Percentiles rank a stretch among this genome's conserved stretches.
Conservation (phyloP, 2,329 filamentous ascomycete species). For the Cladosporium sp. region DNA sequence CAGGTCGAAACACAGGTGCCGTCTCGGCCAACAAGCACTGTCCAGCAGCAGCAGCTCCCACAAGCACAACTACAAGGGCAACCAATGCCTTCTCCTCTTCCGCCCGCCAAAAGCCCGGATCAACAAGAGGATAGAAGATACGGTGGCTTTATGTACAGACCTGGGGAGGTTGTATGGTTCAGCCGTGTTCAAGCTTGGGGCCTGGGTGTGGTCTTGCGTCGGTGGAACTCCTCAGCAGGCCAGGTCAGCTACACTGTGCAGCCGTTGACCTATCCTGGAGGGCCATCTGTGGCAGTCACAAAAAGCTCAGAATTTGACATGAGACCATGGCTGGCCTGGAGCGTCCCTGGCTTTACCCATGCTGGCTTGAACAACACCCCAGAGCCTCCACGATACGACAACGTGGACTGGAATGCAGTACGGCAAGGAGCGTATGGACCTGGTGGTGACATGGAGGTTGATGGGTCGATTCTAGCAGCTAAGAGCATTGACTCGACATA, state of each 20-base stretch:
- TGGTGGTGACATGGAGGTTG: constrained; percentile 49
- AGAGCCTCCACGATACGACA: constrained; percentile 41
- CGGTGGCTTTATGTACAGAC: constrained; percentile 47
- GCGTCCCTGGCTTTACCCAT: constrained; percentile 49
- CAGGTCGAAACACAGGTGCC: constrained; percentile 3
- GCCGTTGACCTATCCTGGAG: constrained; percentile 38
- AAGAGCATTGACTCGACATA: constrained; percentile 54
- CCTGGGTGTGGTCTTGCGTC: constrained; percentile 47
- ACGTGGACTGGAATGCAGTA: constrained; percentile 48
- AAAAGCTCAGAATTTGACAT: constrained; percentile 43
- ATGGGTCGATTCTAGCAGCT: constrained; percentile 55
- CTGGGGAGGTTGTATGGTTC: constrained; percentile 56
- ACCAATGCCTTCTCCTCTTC: constrained; percentile 28
- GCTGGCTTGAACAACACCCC: constrained; percentile 38
- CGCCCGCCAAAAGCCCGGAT: constrained; percentile 40
- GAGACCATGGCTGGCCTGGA: constrained; percentile 58
- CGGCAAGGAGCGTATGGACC: constrained; percentile 39
- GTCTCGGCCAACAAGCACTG: constrained; percentile 9
- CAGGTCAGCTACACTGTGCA: constrained; percentile 20
- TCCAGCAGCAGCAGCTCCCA: constrained; percentile 15
- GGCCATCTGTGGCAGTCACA: constrained; percentile 32
- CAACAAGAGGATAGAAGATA: constrained; percentile 48
- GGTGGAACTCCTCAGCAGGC: constrained; percentile 33
- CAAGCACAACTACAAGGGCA: constrained; percentile 18
- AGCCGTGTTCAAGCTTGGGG: constrained; percentile 51